These are phyloP conservation scores for Nigrospora sphaerica DNA, from an alignment of 2,329 filamentous ascomycete genomes.

Conservation along the genomic window DNA sequence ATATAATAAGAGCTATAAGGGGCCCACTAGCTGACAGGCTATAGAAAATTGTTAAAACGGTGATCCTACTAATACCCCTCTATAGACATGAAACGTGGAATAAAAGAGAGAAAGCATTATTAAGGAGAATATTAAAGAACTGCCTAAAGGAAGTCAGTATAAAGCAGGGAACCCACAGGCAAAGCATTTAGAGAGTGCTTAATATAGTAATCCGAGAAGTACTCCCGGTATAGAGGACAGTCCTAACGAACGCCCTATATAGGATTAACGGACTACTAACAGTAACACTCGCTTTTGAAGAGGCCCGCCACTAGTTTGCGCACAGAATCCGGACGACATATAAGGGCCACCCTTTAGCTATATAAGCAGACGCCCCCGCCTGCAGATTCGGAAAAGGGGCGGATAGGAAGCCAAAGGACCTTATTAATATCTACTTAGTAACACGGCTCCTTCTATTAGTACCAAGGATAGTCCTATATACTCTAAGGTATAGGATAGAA, in stretches of 20 bases:
- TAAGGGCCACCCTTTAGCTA: background rate
- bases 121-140: background rate
- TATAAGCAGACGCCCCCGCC: background rate
- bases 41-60: background rate
- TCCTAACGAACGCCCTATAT: background rate
- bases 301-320: background rate
- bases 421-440: background rate
- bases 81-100: conserved; percentile 4
- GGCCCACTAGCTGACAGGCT: background rate
- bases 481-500: background rate
- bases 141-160: background rate
- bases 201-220: background rate
- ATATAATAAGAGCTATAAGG: background rate
- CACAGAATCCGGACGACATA: background rate
- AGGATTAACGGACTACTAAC: background rate
- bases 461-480: background rate
- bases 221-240: background rate
- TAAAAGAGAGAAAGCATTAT: background rate
- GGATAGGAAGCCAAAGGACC: background rate
- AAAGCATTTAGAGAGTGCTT: conserved; percentile 1
- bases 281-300: background rate
- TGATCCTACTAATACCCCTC: background rate
- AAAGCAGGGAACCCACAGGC: background rate
- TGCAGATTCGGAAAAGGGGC: background rate
- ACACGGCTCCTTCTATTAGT: too few species aligned